A percentile compares a stretch with the other conserved stretches of the same genome.
These are phyloP conservation scores for Abortiporus biennis DNA, from an alignment of 1,284 basidiomycete genomes.

Conservation along the genomic window DNA sequence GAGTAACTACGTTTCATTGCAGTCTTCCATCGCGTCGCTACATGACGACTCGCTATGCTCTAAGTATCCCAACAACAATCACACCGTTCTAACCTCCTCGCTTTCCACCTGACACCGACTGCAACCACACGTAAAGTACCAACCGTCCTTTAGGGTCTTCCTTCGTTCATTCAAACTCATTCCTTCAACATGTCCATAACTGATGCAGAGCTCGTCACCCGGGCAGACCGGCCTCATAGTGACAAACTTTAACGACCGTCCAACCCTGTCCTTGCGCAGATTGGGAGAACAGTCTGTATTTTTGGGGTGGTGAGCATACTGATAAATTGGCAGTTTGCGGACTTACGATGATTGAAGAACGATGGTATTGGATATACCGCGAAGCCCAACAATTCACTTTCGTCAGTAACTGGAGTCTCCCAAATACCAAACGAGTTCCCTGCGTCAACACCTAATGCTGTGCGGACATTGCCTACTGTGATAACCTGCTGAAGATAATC, in stretches of 20 bases:
- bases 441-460: constrained; percentile 49
- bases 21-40: too few species aligned
- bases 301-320: constrained; percentile 2
- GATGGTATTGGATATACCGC: constrained; percentile 53
- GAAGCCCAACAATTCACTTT: constrained; percentile 63
- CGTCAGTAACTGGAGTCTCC: constrained; percentile 37
- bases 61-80: too few species aligned
- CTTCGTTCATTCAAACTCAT: constrained; percentile 19
- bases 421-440: constrained; percentile 66
- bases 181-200: constrained; percentile 24
- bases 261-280: constrained; percentile 42
- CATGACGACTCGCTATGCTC: too few species aligned
- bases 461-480: constrained; percentile 38
- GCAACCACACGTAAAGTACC: constrained; percentile 26
- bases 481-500: constrained; percentile 28
- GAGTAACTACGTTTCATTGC: too few species aligned
- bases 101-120: constrained; percentile 21
- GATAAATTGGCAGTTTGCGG: background rate
- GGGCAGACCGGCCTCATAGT: constrained; percentile 25
- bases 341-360: constrained; percentile 62
- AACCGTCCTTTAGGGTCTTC: constrained; percentile 22
- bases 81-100: too few species aligned
- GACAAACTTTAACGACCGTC: constrained; percentile 43
- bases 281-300: constrained; percentile 56
- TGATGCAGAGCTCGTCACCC: constrained; percentile 26